Conservation (phyloP, 768 basidiomycete genomes). For the Hypholoma sublateritium region DNA sequence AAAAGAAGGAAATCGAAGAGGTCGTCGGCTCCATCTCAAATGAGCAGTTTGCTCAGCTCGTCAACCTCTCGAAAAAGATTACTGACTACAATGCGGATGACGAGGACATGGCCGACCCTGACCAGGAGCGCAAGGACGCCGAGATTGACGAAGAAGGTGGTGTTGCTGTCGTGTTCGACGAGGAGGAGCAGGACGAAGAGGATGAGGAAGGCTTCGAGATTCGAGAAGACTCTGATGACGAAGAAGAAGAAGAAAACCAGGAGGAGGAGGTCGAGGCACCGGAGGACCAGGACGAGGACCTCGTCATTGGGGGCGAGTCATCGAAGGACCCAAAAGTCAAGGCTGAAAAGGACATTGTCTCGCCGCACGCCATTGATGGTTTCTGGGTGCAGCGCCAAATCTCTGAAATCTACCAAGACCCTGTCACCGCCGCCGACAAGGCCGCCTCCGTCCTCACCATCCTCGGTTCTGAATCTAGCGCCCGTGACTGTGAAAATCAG, state of each 20-base stretch:
- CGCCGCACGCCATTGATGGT: constrained; percentile 89
- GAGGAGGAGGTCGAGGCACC: background rate
- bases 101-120: constrained; percentile 74
- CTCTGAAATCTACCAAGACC: constrained; percentile 88
- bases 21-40: constrained; percentile 63
- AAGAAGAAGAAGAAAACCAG: constrained; percentile 4
- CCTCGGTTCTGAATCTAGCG: constrained; percentile 81
- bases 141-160: constrained; percentile 96
- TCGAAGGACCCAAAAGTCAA: constrained; percentile 52
- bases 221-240: constrained; percentile 69
- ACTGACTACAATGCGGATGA: constrained; percentile 94
- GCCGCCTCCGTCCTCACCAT: constrained; percentile 81
- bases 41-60: constrained; percentile 80
- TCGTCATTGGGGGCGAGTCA: constrained; percentile 77
- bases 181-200: constrained; percentile 94
- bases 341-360: constrained; percentile 75
- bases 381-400: constrained; percentile 99
- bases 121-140: constrained; percentile 77
- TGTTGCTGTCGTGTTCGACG: constrained; percentile 98
- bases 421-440: constrained; percentile 92
- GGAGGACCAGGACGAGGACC: constrained; percentile 60
- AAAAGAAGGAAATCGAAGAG: constrained; percentile 90
- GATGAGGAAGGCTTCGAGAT: constrained; percentile 90
- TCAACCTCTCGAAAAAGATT: constrained; percentile 89
- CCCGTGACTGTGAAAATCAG: constrained; percentile 93